These are phyloP conservation scores for Clonostachys chloroleuca DNA, from an alignment of 2,329 filamentous ascomycete genomes.

Conservation along the genomic window DNA sequence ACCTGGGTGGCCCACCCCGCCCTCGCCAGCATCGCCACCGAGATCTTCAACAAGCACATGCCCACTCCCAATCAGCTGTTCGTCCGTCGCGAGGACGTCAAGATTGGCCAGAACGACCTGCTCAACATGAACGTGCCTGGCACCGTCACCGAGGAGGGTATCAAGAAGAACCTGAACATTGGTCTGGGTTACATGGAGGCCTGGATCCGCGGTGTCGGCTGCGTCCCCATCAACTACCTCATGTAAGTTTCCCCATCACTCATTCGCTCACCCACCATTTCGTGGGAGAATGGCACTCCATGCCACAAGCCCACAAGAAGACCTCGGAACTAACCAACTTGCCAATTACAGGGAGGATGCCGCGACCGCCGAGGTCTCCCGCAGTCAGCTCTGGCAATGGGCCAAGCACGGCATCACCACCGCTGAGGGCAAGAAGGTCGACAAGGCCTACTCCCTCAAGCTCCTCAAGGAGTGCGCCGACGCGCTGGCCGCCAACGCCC, in stretches of 20 bases:
- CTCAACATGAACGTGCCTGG: constrained; percentile 98
- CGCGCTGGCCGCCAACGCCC: constrained; percentile 66
- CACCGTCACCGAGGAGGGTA: constrained; percentile 86
- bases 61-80: constrained; percentile 97
- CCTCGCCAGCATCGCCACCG: constrained; percentile 79
- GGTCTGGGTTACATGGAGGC: constrained; percentile 98
- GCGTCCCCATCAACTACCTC: constrained; percentile 94
- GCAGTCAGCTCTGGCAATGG: constrained; percentile 97
- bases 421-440: constrained; percentile 84
- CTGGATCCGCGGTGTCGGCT: constrained; percentile 91
- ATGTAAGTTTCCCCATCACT: constrained; percentile 54
- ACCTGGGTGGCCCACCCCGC: constrained; percentile 98
- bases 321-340: background rate
- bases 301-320: too few species aligned
- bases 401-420: constrained; percentile 69
- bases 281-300: too few species aligned
- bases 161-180: constrained; percentile 96
- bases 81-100: constrained; percentile 82
- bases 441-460: constrained; percentile 85
- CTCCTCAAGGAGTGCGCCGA: constrained; percentile 84
- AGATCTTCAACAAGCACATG: constrained; percentile 98
- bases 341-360: constrained; percentile 68
- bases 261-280: background rate
- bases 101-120: constrained; percentile 81
- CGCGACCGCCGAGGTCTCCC: constrained; percentile 91